These are phyloP conservation scores for Hippophae gyantsensis DNA, from an alignment of 306 rosid species.

Conservation along the genomic window DNA sequence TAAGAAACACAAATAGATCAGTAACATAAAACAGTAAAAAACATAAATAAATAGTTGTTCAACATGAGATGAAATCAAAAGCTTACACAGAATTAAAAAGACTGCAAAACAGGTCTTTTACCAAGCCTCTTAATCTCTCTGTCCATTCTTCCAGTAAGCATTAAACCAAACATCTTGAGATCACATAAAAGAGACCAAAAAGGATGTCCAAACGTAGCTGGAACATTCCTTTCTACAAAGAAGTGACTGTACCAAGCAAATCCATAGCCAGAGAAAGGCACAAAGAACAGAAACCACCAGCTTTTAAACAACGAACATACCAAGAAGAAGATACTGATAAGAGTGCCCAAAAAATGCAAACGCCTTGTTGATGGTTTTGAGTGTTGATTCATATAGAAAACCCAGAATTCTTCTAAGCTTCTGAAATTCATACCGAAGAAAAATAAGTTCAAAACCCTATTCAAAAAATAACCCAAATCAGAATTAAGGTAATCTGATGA, in stretches of 20 bases:
- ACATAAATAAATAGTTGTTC: neutral
- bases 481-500: too few species aligned
- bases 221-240: slow-evolving; percentile 79
- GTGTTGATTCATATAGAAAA: slow-evolving; percentile 80
- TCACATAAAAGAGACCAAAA: slow-evolving; percentile 85
- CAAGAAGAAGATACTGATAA: slow-evolving; percentile 48
- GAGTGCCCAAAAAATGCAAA: slow-evolving; percentile 82
- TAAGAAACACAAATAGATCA: neutral
- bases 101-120: slow-evolving; percentile 81
- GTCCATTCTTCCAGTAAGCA: slow-evolving; percentile 91
- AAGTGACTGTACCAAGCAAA: slow-evolving; percentile 97
- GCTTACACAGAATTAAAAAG: slow-evolving; percentile 22
- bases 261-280: slow-evolving; percentile 76
- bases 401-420: slow-evolving; percentile 93
- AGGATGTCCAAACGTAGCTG: slow-evolving; percentile 84
- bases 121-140: slow-evolving; percentile 98
- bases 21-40: neutral
- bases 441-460: too few species aligned
- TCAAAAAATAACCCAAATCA: too few species aligned
- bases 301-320: slow-evolving; percentile 47
- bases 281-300: slow-evolving; percentile 77
- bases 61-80: neutral
- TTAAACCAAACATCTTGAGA: slow-evolving; percentile 82
- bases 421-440: slow-evolving; percentile 62
- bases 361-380: slow-evolving; percentile 81